Percentiles rank a stretch among this genome's conserved stretches.
Conservation (phyloP, 805 yeast species). For the Novakomyces olei region DNA sequence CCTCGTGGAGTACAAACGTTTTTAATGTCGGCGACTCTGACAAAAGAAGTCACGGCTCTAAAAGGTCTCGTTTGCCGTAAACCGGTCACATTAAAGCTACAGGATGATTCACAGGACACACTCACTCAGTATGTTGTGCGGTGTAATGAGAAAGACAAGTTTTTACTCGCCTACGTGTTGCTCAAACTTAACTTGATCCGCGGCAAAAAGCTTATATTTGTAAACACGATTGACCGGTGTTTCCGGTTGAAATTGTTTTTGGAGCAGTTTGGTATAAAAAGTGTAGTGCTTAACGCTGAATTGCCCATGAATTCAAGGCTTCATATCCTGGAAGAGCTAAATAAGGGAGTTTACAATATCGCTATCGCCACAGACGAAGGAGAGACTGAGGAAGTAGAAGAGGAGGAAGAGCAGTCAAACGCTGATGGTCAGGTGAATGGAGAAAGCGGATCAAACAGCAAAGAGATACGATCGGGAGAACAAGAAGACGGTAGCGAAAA, state of each 20-base stretch:
- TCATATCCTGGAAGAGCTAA: constrained; percentile 88
- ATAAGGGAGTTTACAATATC: constrained; percentile 65
- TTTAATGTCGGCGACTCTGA: constrained; percentile 88
- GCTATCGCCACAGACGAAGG: constrained; percentile 84
- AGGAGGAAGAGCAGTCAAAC: background rate
- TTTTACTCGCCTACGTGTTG: constrained; percentile 71
- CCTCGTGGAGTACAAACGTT: constrained; percentile 76
- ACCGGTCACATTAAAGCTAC: constrained; percentile 36
- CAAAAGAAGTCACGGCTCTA: constrained; percentile 59
- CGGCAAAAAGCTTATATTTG: constrained; percentile 80
- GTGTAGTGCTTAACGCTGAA: constrained; percentile 78
- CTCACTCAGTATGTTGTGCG: constrained; percentile 70
- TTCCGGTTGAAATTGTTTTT: constrained; percentile 73
- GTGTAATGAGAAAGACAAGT: constrained; percentile 76
- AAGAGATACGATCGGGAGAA: constrained; percentile 7
- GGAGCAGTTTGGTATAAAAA: constrained; percentile 81
- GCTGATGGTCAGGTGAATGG: constrained; percentile 22
- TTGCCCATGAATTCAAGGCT: constrained; percentile 79
- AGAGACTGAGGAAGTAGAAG: background rate
- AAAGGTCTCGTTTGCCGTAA: constrained; percentile 58
- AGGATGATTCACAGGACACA: constrained; percentile 33
- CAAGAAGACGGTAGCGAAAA: constrained; percentile 9
- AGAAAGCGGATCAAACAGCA: constrained; percentile 6
- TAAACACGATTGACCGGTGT: constrained; percentile 86
- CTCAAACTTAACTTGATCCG: constrained; percentile 69